Evolutionary conservation across 225 moss, liverwort and hornwort species (phyloP).

Genomic region (Rhytidiadelphus loreus): DNA sequence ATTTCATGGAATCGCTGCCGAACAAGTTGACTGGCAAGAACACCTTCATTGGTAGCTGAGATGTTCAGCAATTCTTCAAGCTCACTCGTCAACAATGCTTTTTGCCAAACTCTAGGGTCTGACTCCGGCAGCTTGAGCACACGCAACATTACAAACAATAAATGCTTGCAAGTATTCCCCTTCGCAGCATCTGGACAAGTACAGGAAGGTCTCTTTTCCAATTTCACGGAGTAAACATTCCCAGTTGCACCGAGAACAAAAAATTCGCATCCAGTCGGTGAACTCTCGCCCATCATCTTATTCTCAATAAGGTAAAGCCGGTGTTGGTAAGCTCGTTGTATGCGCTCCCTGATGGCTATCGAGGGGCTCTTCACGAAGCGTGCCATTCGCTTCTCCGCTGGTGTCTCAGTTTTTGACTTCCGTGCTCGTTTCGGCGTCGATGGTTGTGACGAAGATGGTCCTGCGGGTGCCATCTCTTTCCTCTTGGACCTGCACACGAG

Average conservation of each 20-base stretch:
- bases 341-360: constrained; percentile 28
- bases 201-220: constrained; percentile 46
- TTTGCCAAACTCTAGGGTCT: constrained; percentile 78
- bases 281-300: constrained; percentile 12
- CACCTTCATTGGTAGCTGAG: constrained; percentile 40
- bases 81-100: constrained; percentile 55
- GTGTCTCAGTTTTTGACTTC: constrained; percentile 7
- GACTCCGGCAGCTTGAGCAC: constrained; percentile 57
- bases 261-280: constrained; percentile 39
- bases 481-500: constrained; percentile 13
- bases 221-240: constrained; percentile 66
- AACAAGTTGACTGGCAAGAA: constrained; percentile 59
- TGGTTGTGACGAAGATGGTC: constrained; percentile 9
- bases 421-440: constrained; percentile 22
- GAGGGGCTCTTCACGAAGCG: constrained; percentile 26
- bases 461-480: constrained; percentile 5
- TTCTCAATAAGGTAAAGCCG: constrained; percentile 50
- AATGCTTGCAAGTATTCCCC: constrained; percentile 61
- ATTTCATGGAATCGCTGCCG: constrained; percentile 58
- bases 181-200: constrained; percentile 71
- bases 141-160: constrained; percentile 77
- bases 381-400: constrained; percentile 26
- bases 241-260: constrained; percentile 66
- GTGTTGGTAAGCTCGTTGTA: constrained; percentile 43
- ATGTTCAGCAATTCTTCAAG: constrained; percentile 43